Evolutionary conservation across 2,329 filamentous ascomycete genomes (phyloP), one percentile per base, ranked within the genome.

Genomic region (Tolypocladium cylindrosporum): DNA sequence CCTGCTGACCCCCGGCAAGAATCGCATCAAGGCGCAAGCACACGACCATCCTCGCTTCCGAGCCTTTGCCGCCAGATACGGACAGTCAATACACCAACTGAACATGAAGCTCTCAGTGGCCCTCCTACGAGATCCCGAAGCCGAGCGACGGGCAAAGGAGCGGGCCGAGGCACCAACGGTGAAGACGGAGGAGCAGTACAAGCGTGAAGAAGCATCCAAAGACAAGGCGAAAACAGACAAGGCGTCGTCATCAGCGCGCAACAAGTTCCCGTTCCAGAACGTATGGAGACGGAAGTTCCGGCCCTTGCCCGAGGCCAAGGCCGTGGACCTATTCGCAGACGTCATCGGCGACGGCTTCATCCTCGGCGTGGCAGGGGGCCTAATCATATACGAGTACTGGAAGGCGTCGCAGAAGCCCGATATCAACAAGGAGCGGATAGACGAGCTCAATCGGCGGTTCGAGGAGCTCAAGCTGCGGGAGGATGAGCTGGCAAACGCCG

Each of bases 251-350:
- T 57, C 59, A 19, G 55, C 67, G 60, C 65, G 69, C 63, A 63
- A 62, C 31, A 67, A 40, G 16, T 58, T 67, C 10, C 66, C 68
- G 4, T 72, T 77, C 53, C 75, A 75, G 51, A 86, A 78, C 63
- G 73, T 87, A 13, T 87, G 85, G 84, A 79, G 67, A 60, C 79
- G 84, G 59, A 83, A 81, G 65, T 87, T 87, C 66, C 74, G 84
- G 55, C 70, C 83, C 8, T 72, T 87, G n/a, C 83, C 84, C 11
- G 84, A 87, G 66, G 76, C 70, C 19, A 87, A 87, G 70, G 84
- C 84, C 10, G 84, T 87, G 13, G 84, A 87, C 64, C 71, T 87
- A 9, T 87, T 87, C 64, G 85, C 84, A 48, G 84, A 87, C 65
- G 84, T 87, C 19, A 73, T 84, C 55, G 84, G 84, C 45, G 84